Percentiles rank a stretch among this genome's conserved stretches.
Conservation (phyloP, 1,284 basidiomycete species). For the Tetrapyrgos nigripes region DNA sequence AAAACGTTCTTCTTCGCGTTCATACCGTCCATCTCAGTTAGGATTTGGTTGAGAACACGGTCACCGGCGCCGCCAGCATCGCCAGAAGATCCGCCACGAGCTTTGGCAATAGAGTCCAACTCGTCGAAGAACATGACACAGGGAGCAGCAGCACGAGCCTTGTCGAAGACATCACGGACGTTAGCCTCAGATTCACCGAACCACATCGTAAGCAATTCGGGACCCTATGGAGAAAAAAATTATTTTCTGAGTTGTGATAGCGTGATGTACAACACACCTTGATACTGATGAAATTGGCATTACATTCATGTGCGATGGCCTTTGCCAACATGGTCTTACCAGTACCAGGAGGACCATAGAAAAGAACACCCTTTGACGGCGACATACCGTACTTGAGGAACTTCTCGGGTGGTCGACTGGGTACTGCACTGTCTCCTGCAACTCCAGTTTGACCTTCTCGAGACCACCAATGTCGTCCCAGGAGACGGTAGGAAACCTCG, state of each 20-base stretch:
- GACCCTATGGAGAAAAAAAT: conserved; percentile 63
- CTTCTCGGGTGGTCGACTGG: conserved; percentile 99
- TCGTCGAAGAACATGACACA: conserved; percentile 99
- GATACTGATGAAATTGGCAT: conserved; percentile 98
- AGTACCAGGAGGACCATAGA: conserved; percentile 97
- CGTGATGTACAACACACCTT: conserved; percentile 57
- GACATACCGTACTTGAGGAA: conserved; percentile 99
- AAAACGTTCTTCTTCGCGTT: conserved; percentile 99
- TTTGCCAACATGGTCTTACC: conserved; percentile 96
- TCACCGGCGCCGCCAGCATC: conserved; percentile 97
- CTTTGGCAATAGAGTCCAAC: conserved; percentile 97
- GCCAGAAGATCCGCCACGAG: conserved; percentile 86
- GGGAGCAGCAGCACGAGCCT: conserved; percentile 97
- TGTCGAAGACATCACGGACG: conserved; percentile 99
- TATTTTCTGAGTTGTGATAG: conserved; percentile 23
- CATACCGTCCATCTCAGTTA: conserved; percentile 99
- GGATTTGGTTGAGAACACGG: conserved; percentile 96
- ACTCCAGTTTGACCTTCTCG: conserved; percentile 98
- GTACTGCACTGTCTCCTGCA: conserved; percentile 99
- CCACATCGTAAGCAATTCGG: conserved; percentile 99
- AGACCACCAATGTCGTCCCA: conserved; percentile 99
- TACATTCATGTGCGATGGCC: conserved; percentile 99
- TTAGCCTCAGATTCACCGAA: conserved; percentile 99
- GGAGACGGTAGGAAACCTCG: conserved; percentile 85
- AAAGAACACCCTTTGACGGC: conserved; percentile 97